phyloP scores from a whole-genome alignment of 2,329 filamentous ascomycete genomes.

The Aschersonia sp. region DNA sequence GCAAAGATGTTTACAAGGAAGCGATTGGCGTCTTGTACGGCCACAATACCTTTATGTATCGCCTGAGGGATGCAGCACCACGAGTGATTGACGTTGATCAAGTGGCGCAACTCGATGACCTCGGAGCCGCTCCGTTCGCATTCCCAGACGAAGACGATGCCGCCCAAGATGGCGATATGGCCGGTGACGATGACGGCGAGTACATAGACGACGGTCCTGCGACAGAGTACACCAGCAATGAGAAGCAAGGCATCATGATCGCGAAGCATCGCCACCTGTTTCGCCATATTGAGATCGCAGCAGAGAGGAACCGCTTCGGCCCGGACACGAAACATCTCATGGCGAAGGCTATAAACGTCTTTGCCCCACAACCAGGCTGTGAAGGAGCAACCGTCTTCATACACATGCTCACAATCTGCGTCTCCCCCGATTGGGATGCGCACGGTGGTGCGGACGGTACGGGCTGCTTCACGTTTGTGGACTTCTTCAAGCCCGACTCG shows the following conservation, averaged over 20 bases:
- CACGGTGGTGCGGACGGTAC: not conserved
- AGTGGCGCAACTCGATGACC: constrained; percentile 6
- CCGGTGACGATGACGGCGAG: constrained; percentile 3
- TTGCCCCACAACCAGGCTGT: constrained; percentile 11
- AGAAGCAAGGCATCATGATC: constrained; percentile 12
- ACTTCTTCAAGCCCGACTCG: constrained; percentile 18
- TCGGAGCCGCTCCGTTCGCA: not conserved
- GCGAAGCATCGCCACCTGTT: constrained; percentile 23
- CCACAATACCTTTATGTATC: constrained; percentile 31
- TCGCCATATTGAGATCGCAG: constrained; percentile 25
- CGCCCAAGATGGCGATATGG: constrained; percentile 2
- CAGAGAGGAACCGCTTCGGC: constrained; percentile 24
- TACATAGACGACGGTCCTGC: constrained; percentile 1
- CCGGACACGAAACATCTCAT: constrained; percentile 14
- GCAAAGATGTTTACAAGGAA: constrained; percentile 19
- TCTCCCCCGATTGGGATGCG: constrained; percentile 15
- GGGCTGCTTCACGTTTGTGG: constrained; percentile 17
- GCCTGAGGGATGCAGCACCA: constrained; percentile 22
- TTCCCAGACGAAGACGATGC: not conserved
- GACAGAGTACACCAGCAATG: not conserved
- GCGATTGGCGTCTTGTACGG: constrained; percentile 28
- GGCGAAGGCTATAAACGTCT: constrained; percentile 21
- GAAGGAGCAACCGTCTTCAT: constrained; percentile 12
- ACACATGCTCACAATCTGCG: constrained; percentile 26
- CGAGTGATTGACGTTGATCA: constrained; percentile 6